Base-by-base conservation (phyloP, 768 basidiomycete species). In the Phaffia australis region DNA sequence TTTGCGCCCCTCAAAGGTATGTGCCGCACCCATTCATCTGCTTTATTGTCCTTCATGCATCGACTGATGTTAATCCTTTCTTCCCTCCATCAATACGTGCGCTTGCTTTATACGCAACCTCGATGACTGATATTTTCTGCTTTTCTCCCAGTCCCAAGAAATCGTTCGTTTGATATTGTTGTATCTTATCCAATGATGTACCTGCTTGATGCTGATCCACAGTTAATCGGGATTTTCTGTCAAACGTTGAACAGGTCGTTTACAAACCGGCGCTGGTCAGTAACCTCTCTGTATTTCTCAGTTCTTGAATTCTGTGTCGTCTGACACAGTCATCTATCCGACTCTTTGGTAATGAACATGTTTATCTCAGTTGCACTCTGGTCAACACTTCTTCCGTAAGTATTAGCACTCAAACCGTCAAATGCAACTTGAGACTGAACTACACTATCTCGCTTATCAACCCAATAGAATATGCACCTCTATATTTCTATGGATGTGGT, bases 1-100 rank as follows among this genome's bases (percentile, higher is more conserved):
- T 69, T 69, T 56, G 67, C 67, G 27, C 67, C 67, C 14, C 57
- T 69, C 30, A 69, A 69, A 46, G 67, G 67, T 69, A 48, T 50
- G 42, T n/a, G 14, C 25, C 9, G 21, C 35, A 30, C n/a, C 25
- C 30, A 35, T 47, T 42, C 46, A 8, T 14, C 9, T n/a, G 14
- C 27, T 21, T 48, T 8, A 51, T 9, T 30, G 42, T 23, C 29
- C n/a, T 23, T 63, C 49, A 35, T 8, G 30, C 32, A 7, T n/a
- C 21, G n/a, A 32, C 15, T 9, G n/a, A 21, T 19, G 21, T 16
- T 46, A n/a, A 47, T 27, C 42, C n/a, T 29, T n/a, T 48, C 19
- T n/a, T 48, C 21, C 42, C 48, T 21, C 6, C n/a, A 47, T 15
- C 7, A 30, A n/a, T 25, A 14, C 30, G 21, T 16, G 42, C 32